phyloP scores from a whole-genome alignment of 2,329 filamentous ascomycete genomes.

The Torrubiellomyces zombiae region DNA sequence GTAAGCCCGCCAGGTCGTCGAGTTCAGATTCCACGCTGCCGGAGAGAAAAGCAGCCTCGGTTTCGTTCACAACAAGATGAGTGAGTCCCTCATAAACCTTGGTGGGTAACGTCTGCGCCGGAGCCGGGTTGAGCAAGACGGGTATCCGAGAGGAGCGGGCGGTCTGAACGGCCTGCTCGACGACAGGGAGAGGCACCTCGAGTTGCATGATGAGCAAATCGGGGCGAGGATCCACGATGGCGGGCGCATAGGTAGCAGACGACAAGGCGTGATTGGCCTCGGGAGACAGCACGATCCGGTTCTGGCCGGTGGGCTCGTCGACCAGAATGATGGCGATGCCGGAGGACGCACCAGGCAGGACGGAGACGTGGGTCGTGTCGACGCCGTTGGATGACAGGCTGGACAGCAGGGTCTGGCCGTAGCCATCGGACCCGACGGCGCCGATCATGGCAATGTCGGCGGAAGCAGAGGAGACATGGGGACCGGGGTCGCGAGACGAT shows the following conservation, averaged over 20 bases:
- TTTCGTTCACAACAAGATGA: conserved; percentile 82
- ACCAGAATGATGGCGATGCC: conserved; percentile 64
- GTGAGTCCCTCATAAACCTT: conserved; percentile 50
- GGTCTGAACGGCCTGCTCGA: conserved; percentile 41
- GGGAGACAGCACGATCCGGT: conserved; percentile 57
- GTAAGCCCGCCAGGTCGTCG: conserved; percentile 26
- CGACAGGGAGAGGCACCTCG: conserved; percentile 54
- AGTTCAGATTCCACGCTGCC: conserved; percentile 33
- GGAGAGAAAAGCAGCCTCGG: conserved; percentile 62
- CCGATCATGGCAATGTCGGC: conserved; percentile 52
- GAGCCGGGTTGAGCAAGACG: conserved; percentile 75
- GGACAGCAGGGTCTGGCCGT: conserved; percentile 40
- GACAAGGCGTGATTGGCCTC: conserved; percentile 46
- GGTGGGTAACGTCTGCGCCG: conserved; percentile 51
- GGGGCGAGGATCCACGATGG: conserved; percentile 27
- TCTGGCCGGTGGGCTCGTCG: conserved; percentile 55
- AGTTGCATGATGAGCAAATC: conserved; percentile 60
- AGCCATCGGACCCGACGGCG: conserved; percentile 53
- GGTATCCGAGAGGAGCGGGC: conserved; percentile 31
- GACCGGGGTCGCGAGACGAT: conserved; percentile 18
- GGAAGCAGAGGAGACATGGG: conserved; percentile 7
- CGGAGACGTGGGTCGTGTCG: conserved; percentile 35
- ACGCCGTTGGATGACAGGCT: conserved; percentile 47
- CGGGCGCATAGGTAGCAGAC: conserved; percentile 19
- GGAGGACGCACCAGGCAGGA: conserved; percentile 32